phyloP scores from a whole-genome alignment of 1,139 yeast genomes.

The Debaryomyces singareniensis region DNA sequence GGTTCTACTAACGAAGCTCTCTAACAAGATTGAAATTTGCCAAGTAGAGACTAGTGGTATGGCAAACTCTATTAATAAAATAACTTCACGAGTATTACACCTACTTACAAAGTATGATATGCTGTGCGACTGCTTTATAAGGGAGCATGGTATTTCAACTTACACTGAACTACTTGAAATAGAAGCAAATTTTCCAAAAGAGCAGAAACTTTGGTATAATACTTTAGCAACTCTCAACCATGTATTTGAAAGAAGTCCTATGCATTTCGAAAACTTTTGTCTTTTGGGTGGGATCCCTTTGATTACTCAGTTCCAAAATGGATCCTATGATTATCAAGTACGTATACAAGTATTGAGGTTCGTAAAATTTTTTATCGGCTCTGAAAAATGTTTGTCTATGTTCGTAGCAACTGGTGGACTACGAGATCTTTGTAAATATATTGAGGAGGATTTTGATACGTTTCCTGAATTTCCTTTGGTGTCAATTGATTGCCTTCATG shows the following conservation, averaged over 20 bases:
- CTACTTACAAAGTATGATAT: slow-evolving; percentile 35
- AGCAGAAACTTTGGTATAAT: slow-evolving; percentile 34
- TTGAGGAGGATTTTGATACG: slow-evolving; percentile 48
- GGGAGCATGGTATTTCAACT: slow-evolving; percentile 46
- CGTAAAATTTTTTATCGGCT: slow-evolving; percentile 29
- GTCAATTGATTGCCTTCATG: slow-evolving; percentile 42
- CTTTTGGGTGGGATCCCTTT: slow-evolving; percentile 54
- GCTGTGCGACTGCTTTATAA: slow-evolving; percentile 37
- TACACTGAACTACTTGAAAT: slow-evolving; percentile 42
- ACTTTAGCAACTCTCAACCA: slow-evolving; percentile 35
- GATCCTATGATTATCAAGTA: slow-evolving; percentile 27
- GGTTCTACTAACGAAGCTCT: slow-evolving; percentile 27
- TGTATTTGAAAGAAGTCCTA: slow-evolving; percentile 28
- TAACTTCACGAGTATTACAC: slow-evolving; percentile 37
- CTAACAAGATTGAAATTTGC: slow-evolving; percentile 25
- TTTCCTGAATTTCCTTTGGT: slow-evolving; percentile 41
- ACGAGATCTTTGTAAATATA: slow-evolving; percentile 41
- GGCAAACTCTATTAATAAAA: slow-evolving; percentile 23
- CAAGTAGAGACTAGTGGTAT: slow-evolving; percentile 28
- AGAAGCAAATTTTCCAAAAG: slow-evolving; percentile 24
- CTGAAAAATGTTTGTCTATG: slow-evolving; percentile 39
- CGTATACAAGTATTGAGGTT: slow-evolving; percentile 42
- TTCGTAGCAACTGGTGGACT: slow-evolving; percentile 56
- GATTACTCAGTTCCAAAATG: slow-evolving; percentile 37
- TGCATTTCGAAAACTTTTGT: slow-evolving; percentile 45